Evolutionary conservation across 768 basidiomycete genomes (phyloP), one percentile per base, ranked within the genome.

Genomic region (Leccinum truebloodii): DNA sequence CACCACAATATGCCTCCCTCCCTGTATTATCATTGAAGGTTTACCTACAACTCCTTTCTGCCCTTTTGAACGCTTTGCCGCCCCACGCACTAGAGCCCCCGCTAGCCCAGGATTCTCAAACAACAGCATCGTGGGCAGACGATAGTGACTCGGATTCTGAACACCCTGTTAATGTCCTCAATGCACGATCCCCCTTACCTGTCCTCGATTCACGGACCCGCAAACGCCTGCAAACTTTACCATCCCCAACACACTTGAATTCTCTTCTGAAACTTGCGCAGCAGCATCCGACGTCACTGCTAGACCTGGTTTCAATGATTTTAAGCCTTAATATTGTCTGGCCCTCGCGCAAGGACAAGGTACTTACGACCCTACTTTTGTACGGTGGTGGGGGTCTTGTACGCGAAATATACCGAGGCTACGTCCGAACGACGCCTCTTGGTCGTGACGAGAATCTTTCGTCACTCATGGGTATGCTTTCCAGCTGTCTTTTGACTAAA

Each of bases 381-480:
- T 81, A 80, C 6, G 80, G 81, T 4, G 82, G 86, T 0, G 83
- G 81, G 1, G 84, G 87, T 0, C 73, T 95, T 7, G 80, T 95
- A 5, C 81, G 90, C 50, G 90, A 93, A 69, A 74, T 95, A 32
- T 95, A 88, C 69, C 78, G 92, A 2, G 80, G 80, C 1, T 84
- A 83, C 48, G 85, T 94, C 1, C 77, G 91, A 28, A 65, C 78
- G 14, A 81, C 85, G 5, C 75, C 81, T 6, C 75, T 95, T 14
- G 91, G 92, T 10, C 80, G 80, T 48, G 84, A 88, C 20, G 82
- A 81, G 52, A 74, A 73, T 50, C 58, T 74, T 26, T 55, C 68
- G 9, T 71, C 75, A 2, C 62, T 81, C 26, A 75, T 68, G 59
- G 80, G 82, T 83, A 68, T 49, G 81, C 67, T 55, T 52, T 12